A percentile compares a stretch with the other conserved stretches of the same genome.
Evolutionary conservation across 1,139 yeast genomes (phyloP).

Genomic region (Ogataea hybrid): DNA sequence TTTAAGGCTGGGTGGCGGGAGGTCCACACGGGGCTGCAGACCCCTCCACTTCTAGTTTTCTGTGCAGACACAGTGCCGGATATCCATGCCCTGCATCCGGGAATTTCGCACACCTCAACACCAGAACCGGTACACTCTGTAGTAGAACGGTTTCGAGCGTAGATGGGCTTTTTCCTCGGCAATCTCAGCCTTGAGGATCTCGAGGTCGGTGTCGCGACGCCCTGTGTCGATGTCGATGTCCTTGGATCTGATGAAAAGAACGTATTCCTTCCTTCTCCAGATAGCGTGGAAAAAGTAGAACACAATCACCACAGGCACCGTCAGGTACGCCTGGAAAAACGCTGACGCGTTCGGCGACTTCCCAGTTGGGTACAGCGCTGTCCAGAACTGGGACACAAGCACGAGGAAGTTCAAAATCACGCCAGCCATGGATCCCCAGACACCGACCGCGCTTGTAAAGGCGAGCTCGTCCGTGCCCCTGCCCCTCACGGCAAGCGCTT

Average conservation of each 20-base stretch:
- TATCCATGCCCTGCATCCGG: not conserved
- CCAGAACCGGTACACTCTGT: conserved; percentile 49
- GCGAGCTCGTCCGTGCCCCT: conserved; percentile 65
- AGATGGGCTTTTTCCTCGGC: conserved; percentile 51
- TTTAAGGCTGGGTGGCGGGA: not conserved
- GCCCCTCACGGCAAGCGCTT: conserved; percentile 66
- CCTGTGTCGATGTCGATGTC: conserved; percentile 72
- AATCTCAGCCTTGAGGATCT: conserved; percentile 60
- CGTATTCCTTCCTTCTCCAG: conserved; percentile 56
- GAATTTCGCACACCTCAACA: conserved; percentile 32
- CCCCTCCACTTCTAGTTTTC: not conserved
- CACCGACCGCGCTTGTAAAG: conserved; percentile 66
- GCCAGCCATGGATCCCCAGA: conserved; percentile 68
- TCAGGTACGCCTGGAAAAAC: conserved; percentile 62
- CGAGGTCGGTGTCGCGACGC: conserved; percentile 66
- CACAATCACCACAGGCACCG: conserved; percentile 56
- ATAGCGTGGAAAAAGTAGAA: conserved; percentile 58
- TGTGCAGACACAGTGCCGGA: not conserved
- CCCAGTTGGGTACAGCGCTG: conserved; percentile 68
- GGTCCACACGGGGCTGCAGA: not conserved
- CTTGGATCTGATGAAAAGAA: conserved; percentile 41
- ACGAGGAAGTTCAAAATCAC: conserved; percentile 58
- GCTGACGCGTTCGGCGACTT: conserved; percentile 49
- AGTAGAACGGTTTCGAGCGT: conserved; percentile 46
- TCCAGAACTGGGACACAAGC: conserved; percentile 71